Evolutionary conservation across 2,329 filamentous ascomycete species (phyloP), one percentile per base, ranked within the genome.

Genomic region (Fusarium robinianum): DNA sequence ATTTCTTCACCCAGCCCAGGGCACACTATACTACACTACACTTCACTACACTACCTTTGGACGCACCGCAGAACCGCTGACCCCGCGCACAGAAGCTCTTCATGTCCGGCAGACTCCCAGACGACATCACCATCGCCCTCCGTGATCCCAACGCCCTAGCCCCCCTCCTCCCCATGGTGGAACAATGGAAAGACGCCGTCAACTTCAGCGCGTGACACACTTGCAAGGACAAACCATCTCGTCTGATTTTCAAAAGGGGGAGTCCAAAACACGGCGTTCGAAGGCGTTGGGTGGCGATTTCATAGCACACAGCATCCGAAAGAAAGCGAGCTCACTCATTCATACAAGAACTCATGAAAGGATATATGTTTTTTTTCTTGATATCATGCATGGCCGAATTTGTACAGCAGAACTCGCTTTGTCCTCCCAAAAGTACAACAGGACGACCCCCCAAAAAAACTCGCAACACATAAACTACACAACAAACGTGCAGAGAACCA

Each of bases 81-180:
- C n/a, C n/a, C n/a, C n/a, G n/a, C n/a, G n/a, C n/a, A n/a, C 44
- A 81, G 78, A 72, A 69, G 37, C 66, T 83, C 5, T 62, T 72
- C 43, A 71, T 72, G 63, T 70, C 72, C 3, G 79, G 79, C 3
- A 65, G 72, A 23, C 59, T 74, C 31, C 81, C 85, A 4, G 86
- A 92, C 60, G 89, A 91, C 62, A 78, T 90, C 15, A 85, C 88
- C 2, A 79, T 87, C 26, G 79, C 86, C 16, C 75, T 96, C 70
- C 78, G 90, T 58, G 90, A 96, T 67, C 80, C 90, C 2, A 94
- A 95, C 61, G 76, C 83, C 41, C 72, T 96, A 27, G 81, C 82
- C 10, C 79, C 84, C 18, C 63, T 90, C 27, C 67, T 96, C 32
- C 84, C 83, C 3, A 70, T 88, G 5, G 80, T 90, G n/a, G 83